Conservation (phyloP, 2,329 filamentous ascomycete genomes). For the Ophiostoma quercus region DNA sequence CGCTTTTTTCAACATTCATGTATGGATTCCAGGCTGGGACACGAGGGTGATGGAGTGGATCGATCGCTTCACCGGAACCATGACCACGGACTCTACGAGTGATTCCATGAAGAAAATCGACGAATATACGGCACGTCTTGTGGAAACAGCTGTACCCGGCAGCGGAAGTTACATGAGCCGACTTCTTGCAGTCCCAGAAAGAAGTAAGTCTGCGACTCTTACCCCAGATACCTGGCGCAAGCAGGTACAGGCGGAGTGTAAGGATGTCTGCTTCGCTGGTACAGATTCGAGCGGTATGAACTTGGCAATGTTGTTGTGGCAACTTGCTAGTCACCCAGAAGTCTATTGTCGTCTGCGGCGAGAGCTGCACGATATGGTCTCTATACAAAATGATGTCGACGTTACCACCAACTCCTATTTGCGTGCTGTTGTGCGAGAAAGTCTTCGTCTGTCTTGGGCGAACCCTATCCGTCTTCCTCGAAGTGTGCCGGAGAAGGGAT, state of each 20-base stretch:
- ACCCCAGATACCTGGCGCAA: neutral
- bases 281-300: conserved; percentile 26
- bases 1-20: conserved; percentile 24
- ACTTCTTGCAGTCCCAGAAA: conserved; percentile 12
- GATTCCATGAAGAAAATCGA: conserved; percentile 21
- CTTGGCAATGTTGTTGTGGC: conserved; percentile 23
- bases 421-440: conserved; percentile 26
- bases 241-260: conserved; percentile 20
- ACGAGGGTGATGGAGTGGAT: conserved; percentile 18
- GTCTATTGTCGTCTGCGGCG: neutral
- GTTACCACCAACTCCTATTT: conserved; percentile 21
- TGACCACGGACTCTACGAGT: neutral
- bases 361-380: neutral
- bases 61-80: conserved; percentile 20
- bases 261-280: conserved; percentile 26
- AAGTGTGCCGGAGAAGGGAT: conserved; percentile 19
- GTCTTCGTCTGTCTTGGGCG: conserved; percentile 26
- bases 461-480: conserved; percentile 26
- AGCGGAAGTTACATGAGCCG: conserved; percentile 22
- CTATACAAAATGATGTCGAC: neutral
- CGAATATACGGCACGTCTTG: conserved; percentile 17
- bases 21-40: conserved; percentile 22
- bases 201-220: neutral
- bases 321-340: conserved; percentile 14
- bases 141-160: conserved; percentile 1